phyloP scores from a whole-genome alignment of 306 rosid genomes.

The Lithocarpus polystachyus region DNA sequence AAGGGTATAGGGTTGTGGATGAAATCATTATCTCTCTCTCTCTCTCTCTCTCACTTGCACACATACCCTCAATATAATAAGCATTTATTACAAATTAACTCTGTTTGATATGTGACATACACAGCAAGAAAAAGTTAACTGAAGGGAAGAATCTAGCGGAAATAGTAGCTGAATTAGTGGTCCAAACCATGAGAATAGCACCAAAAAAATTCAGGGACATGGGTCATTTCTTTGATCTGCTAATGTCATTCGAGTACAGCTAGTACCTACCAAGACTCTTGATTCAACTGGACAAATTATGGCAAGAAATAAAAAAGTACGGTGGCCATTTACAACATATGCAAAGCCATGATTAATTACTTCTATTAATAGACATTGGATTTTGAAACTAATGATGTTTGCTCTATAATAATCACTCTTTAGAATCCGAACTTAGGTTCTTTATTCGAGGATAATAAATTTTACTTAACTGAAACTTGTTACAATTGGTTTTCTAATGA shows the following conservation, averaged over 20 bases:
- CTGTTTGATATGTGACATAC: not conserved
- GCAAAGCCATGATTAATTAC: not conserved
- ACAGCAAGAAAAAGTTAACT: not conserved
- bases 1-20: constrained; percentile 26
- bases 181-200: not conserved
- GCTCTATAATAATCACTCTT: too few species aligned
- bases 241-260: not conserved
- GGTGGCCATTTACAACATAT: not conserved
- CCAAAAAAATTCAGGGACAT: not conserved
- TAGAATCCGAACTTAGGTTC: too few species aligned
- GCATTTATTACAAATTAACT: not conserved
- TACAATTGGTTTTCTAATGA: too few species aligned
- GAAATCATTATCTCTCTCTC: constrained; percentile 41
- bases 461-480: too few species aligned
- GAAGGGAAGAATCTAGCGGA: not conserved
- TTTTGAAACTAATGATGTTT: too few species aligned
- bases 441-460: too few species aligned
- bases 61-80: constrained; percentile 10
- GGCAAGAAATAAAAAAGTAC: not conserved
- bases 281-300: not conserved
- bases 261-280: not conserved
- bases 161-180: not conserved
- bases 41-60: constrained; percentile 7
- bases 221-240: not conserved
- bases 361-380: too few species aligned